phyloP scores from a whole-genome alignment of 805 yeast genomes.

The Candida tibetensis region DNA sequence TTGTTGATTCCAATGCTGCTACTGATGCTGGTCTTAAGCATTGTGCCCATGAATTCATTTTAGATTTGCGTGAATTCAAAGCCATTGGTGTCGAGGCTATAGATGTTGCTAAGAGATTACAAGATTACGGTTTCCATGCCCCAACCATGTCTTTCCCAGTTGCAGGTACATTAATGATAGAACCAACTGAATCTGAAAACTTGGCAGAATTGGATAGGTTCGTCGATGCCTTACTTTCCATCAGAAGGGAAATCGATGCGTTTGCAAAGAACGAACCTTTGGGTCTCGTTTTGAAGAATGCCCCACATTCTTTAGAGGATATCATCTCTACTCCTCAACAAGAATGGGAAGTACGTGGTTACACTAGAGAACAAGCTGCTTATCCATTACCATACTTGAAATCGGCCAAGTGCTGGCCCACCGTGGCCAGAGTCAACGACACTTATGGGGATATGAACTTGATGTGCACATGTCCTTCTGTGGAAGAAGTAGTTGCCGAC shows the following conservation, averaged over 20 bases:
- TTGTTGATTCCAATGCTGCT: conserved; percentile 48
- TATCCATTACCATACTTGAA: conserved; percentile 79
- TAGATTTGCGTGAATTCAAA: conserved; percentile 86
- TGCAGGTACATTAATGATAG: conserved; percentile 95
- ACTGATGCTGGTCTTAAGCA: conserved; percentile 55
- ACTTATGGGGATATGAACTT: conserved; percentile 91
- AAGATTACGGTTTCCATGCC: conserved; percentile 98
- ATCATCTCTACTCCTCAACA: conserved; percentile 53
- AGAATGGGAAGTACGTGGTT: conserved; percentile 85
- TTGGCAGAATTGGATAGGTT: conserved; percentile 86
- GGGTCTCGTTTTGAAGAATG: conserved; percentile 74
- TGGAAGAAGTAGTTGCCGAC: conserved; percentile 62
- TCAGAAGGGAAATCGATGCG: conserved; percentile 76
- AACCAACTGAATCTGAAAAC: conserved; percentile 96
- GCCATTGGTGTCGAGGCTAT: conserved; percentile 83
- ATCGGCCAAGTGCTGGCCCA: conserved; percentile 88
- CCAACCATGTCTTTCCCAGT: conserved; percentile 99
- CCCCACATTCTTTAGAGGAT: conserved; percentile 90
- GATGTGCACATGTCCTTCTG: conserved; percentile 90
- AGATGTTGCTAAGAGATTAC: conserved; percentile 94
- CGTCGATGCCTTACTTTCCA: conserved; percentile 80
- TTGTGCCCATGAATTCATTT: conserved; percentile 95
- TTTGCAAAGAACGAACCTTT: conserved; percentile 63
- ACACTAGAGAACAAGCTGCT: conserved; percentile 90
- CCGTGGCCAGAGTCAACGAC: conserved; percentile 90